Evolutionary conservation across 108 stramenopile species (phyloP).

Genomic region (Cyclostephanos tholiformis): DNA sequence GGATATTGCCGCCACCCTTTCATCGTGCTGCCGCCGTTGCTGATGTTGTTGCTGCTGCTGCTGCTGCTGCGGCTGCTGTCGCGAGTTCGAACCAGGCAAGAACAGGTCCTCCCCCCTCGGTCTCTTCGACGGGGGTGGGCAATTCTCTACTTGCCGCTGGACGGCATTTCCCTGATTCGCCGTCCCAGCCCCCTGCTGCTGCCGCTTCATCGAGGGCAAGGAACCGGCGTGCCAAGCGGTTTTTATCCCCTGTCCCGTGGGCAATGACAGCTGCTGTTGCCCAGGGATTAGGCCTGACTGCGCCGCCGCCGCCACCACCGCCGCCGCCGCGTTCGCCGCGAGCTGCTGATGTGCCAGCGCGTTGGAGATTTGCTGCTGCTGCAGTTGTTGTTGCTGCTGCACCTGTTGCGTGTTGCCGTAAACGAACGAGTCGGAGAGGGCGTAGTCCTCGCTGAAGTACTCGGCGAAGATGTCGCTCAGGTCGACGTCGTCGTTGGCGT

Average conservation of each 20-base stretch:
- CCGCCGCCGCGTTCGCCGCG: slow-evolving; percentile 11
- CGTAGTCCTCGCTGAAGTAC: slow-evolving; percentile 51
- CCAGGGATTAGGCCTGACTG: background rate
- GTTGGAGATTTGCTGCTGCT: slow-evolving; percentile 6
- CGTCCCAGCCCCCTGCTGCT: slow-evolving; percentile 14
- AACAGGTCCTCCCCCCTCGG: slow-evolving; percentile 8
- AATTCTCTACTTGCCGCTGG: background rate
- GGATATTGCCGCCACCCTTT: background rate
- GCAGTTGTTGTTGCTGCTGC: slow-evolving; percentile 5
- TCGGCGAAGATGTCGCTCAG: slow-evolving; percentile 52
- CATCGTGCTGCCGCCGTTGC: background rate
- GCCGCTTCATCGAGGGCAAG: slow-evolving; percentile 16
- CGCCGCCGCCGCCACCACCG: slow-evolving; percentile 5
- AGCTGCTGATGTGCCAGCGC: slow-evolving; percentile 32
- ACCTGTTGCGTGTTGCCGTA: background rate
- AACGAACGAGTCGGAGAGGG: background rate
- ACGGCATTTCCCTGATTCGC: slow-evolving; percentile 16
- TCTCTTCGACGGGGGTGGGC: slow-evolving; percentile 9
- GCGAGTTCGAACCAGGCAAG: background rate
- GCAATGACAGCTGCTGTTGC: slow-evolving; percentile 23
- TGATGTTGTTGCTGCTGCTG: slow-evolving; percentile 10
- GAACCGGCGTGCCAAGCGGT: slow-evolving; percentile 48
- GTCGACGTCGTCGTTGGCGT: slow-evolving; percentile 38
- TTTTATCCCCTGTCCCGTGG: slow-evolving; percentile 44
- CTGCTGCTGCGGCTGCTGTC: too few relatives aligned